Evolutionary conservation across 1,284 basidiomycete genomes (phyloP), one percentile per base, ranked within the genome.

Genomic region (Neotropicomus parvogracilis): DNA sequence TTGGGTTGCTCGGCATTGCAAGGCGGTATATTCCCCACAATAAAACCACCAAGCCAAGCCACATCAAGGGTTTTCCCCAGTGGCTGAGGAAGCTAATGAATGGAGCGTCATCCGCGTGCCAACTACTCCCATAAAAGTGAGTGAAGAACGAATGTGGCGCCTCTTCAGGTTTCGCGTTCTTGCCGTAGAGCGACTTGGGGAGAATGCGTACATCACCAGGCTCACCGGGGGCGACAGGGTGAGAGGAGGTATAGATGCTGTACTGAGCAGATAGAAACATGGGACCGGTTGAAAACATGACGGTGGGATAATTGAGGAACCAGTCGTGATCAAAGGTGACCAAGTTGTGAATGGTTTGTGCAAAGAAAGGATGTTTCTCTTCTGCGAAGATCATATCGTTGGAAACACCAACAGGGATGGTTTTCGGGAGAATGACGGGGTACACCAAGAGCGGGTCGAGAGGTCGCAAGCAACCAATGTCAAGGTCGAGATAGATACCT

Each of bases 221-320:
- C 19, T 70, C 60, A 9, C 70, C 68, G 2, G 69, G 64, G n/a
- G 80, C 80, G 21, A 68, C 70, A 16, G 85, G 83, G 53, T 91
- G 85, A 16, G 85, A 78, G 28, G 88, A 75, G 26, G 85, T 80
- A 72, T 88, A 93, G 50, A 91, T 75, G 48, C 89, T 84, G 68
- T 93, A 90, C 68, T 95, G 84, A 17, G 88, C 81, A 3, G 91
- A 91, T 20, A 97, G 70, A 72, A 94, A 91, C 91, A 95, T 92
- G 66, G 92, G 85, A 2, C 95, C 95, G 0, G 97, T 99, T 41
- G 92, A 93, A 74, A 99, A 99, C 95, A 99, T 99, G 72, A 99
- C 95, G 29, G 95, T 99, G 27, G 97, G 95, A 62, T 99, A 99
- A 70, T 97, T 95, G 63, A 93, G 81, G 45, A 97, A 68, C 82